phyloP scores from a whole-genome alignment of 345 rosid species.

The Barbarea vulgaris region DNA sequence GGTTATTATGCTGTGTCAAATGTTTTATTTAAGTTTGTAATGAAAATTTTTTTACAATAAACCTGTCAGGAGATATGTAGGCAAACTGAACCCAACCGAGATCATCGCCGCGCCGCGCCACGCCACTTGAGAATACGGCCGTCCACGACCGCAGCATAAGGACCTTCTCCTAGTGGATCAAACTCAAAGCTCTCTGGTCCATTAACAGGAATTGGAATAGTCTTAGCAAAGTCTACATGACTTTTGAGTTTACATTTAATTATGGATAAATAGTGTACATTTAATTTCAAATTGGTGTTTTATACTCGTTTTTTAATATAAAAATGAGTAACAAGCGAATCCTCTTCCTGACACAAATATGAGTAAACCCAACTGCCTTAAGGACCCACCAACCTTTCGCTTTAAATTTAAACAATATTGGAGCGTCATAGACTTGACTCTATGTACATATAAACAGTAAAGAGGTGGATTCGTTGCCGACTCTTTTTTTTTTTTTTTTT shows the following conservation, averaged over 20 bases:
- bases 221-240: constrained; percentile 27
- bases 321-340: background rate
- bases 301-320: background rate
- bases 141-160: constrained; percentile 33
- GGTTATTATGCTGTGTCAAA: background rate
- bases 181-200: constrained; percentile 44
- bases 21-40: background rate
- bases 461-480: background rate
- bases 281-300: too few relatives aligned
- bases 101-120: constrained; percentile 28
- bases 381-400: background rate
- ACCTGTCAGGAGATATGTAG: constrained; percentile 55
- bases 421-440: background rate
- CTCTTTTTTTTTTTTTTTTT: too few relatives aligned
- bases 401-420: too few relatives aligned
- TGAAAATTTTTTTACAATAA: background rate
- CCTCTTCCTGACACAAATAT: background rate
- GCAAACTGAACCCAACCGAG: constrained; percentile 68
- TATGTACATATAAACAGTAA: too few relatives aligned
- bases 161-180: constrained; percentile 41
- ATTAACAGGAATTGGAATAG: constrained; percentile 29
- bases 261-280: background rate
- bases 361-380: background rate
- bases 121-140: constrained; percentile 46
- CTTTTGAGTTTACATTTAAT: background rate